Base-by-base conservation (phyloP, 495 filamentous ascomycete genomes). In the Annulohypoxylon nitens region DNA sequence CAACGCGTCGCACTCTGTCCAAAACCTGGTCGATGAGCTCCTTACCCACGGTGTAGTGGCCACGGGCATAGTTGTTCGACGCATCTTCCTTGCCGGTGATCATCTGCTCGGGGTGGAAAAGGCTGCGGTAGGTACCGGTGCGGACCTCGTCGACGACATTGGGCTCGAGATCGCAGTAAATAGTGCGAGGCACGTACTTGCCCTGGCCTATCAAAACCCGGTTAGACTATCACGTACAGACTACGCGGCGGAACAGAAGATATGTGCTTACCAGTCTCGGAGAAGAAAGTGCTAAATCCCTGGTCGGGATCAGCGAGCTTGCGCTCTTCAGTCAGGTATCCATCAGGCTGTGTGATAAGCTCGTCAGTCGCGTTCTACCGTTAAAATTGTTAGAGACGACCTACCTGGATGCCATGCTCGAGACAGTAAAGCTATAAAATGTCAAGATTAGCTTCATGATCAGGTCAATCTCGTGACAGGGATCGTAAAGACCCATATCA, bases 261-360 rank as follows among this genome's bases (percentile, higher is more conserved):
- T 12, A 54, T n/a, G 76, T 47, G 71, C 89, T 72, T 93, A 98
- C 96, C 96, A 76, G 96, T 99, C 88, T 99, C 96, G 69, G 97
- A 98, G 89, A 99, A 99, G 90, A 99, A 99, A 80, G 96, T 98
- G 89, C 94, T 97, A 88, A 99, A 99, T 65, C 96, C 96, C 77
- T 97, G 93, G 82, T 98, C 97, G 73, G 94, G 93, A 66, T 97
- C 93, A 78, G 89, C 89, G 72, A 85, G 88, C 86, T 98, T 97
- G 85, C 95, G 94, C 87, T 99, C 97, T 81, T 98, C 95, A 76
- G 95, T 98, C 84, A 99, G 89, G 85, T 93, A 97, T 83, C 96
- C 96, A 90, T 99, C 96, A 78, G 96, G 94, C 96, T 99, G 85
- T 4, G 48, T 61, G 41, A 55, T 55, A 47, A 73, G 73, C 43